Evolutionary conservation across 1,284 basidiomycete species (phyloP).

Genomic region (Tranzscheliella williamsii): DNA sequence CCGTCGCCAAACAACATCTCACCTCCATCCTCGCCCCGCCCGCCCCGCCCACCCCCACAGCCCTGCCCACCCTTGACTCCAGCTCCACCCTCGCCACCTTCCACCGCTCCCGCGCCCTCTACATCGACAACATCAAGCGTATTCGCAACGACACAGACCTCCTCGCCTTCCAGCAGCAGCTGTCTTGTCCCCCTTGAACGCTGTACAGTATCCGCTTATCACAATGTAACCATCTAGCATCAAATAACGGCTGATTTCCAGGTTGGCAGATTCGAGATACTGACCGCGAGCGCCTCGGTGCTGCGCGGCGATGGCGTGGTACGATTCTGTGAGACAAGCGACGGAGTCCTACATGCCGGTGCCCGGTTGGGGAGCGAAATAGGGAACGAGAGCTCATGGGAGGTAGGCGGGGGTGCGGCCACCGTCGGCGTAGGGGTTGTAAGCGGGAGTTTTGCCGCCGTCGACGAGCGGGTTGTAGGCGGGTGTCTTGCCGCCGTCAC

Average conservation of each 20-base stretch:
- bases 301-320: no score
- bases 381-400: no score
- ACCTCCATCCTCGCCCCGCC: slow-evolving; percentile 19
- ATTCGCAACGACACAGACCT: slow-evolving; percentile 14
- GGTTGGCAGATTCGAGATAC: no score
- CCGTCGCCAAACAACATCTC: slow-evolving; percentile 28
- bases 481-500: slow-evolving; percentile 40
- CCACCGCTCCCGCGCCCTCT: not conserved
- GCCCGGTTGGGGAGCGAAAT: no score
- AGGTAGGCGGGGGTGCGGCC: slow-evolving; percentile 41
- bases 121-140: slow-evolving; percentile 9
- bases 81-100: not conserved
- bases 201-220: no score
- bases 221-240: no score
- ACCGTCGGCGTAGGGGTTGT: slow-evolving; percentile 41
- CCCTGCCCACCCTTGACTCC: not conserved
- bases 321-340: no score
- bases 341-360: no score
- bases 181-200: no score
- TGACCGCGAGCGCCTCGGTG: no score
- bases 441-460: slow-evolving; percentile 56
- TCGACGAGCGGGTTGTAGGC: slow-evolving; percentile 36
- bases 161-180: slow-evolving; percentile 3
- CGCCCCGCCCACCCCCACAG: no score
- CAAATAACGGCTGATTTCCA: no score